These are phyloP conservation scores for Lachnellula occidentalis DNA, from an alignment of 2,329 filamentous ascomycete species.

Conservation along the genomic window DNA sequence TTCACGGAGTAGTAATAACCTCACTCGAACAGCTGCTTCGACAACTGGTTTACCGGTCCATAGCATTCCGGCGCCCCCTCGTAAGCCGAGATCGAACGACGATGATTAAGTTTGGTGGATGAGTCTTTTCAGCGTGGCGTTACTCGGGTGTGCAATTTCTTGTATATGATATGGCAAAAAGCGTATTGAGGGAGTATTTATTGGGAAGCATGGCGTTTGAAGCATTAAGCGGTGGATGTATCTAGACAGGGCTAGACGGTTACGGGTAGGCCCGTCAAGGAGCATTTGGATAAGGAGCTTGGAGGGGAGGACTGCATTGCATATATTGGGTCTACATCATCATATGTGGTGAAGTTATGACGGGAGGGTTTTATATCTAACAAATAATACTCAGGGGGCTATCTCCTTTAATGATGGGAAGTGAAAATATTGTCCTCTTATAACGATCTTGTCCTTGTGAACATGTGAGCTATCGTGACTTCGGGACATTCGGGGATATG, in stretches of 20 bases:
- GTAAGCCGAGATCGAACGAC: conserved; percentile 18
- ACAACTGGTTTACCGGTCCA: conserved; percentile 19
- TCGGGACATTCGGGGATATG: no score
- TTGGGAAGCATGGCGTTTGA: not conserved
- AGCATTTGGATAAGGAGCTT: not conserved
- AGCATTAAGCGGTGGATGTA: not conserved
- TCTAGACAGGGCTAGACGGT: no score
- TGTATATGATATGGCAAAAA: not conserved
- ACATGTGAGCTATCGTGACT: no score
- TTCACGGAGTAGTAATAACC: conserved; percentile 14
- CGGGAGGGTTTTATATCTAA: not conserved
- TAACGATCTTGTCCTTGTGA: no score
- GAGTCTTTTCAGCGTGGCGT: not conserved
- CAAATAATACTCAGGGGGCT: not conserved
- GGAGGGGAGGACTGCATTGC: not conserved
- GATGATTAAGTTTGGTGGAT: conserved; percentile 4
- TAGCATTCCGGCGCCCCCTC: conserved; percentile 28
- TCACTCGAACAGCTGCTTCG: conserved; percentile 15
- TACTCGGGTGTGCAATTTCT: not conserved
- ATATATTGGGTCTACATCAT: not conserved
- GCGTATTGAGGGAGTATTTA: not conserved
- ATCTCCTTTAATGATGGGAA: not conserved
- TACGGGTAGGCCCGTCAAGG: not conserved
- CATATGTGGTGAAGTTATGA: not conserved
- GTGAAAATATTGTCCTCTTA: no score